phyloP scores from a whole-genome alignment of 2,329 filamentous ascomycete genomes.

The Pyricularia sp. region DNA sequence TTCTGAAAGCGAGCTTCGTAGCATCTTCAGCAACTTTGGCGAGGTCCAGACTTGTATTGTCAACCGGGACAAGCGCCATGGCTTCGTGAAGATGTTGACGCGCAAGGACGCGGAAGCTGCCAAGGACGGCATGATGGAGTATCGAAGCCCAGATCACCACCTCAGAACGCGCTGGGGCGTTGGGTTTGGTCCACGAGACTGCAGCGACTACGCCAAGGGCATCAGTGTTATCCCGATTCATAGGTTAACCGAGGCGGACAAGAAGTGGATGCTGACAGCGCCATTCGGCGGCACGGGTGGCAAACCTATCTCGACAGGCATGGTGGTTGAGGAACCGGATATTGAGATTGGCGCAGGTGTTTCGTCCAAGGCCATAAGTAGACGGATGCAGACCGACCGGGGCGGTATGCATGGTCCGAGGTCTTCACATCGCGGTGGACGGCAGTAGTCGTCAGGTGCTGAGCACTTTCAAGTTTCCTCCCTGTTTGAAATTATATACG shows the following conservation, averaged over 20 bases:
- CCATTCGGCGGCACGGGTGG: constrained; percentile 90
- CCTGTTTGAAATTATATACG: not conserved
- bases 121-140: constrained; percentile 77
- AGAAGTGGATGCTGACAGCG: constrained; percentile 92
- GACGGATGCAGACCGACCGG: constrained; percentile 57
- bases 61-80: constrained; percentile 94
- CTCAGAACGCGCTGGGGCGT: constrained; percentile 93
- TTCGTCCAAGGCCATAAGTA: constrained; percentile 74
- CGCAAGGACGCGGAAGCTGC: constrained; percentile 73
- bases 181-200: constrained; percentile 91
- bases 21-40: constrained; percentile 70
- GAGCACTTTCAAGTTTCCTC: not conserved
- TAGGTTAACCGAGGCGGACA: constrained; percentile 87
- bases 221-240: constrained; percentile 86
- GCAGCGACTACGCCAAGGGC: constrained; percentile 87
- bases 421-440: constrained; percentile 31
- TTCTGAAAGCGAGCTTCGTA: constrained; percentile 68
- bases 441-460: not conserved
- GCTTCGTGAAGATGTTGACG: constrained; percentile 96
- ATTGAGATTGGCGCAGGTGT: constrained; percentile 98
- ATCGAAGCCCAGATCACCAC: constrained; percentile 57
- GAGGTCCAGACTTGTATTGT: constrained; percentile 95
- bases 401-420: constrained; percentile 52
- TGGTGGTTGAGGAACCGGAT: constrained; percentile 92
- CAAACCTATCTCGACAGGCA: constrained; percentile 60